phyloP scores from a whole-genome alignment of 2,329 filamentous ascomycete genomes.

The Clarireedia homoeocarpa region DNA sequence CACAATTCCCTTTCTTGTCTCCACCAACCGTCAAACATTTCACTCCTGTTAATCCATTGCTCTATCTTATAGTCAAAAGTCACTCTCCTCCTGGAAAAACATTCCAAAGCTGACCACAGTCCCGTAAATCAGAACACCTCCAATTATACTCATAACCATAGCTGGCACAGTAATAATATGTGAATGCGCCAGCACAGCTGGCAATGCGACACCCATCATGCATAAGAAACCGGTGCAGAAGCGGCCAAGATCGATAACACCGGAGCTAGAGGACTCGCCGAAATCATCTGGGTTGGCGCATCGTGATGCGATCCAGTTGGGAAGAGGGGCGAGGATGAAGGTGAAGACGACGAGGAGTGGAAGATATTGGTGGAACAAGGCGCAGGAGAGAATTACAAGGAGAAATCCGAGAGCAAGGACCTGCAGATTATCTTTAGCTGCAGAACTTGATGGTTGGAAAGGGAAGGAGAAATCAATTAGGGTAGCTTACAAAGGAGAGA shows the following conservation, averaged over 20 bases:
- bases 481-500: constrained; percentile 74
- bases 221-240: constrained; percentile 95
- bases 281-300: constrained; percentile 94
- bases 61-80: neutral
- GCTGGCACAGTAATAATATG: constrained; percentile 74
- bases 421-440: constrained; percentile 33
- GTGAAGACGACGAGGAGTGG: constrained; percentile 92
- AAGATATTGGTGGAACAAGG: constrained; percentile 90
- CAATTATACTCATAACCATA: constrained; percentile 91
- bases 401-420: constrained; percentile 97
- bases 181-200: constrained; percentile 80
- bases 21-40: neutral
- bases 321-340: constrained; percentile 86
- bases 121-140: constrained; percentile 89
- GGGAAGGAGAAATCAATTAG: neutral
- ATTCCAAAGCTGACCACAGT: constrained; percentile 97
- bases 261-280: constrained; percentile 63
- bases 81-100: constrained; percentile 89
- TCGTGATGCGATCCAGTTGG: constrained; percentile 91
- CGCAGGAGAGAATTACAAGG: constrained; percentile 95
- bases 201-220: constrained; percentile 92
- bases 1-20: neutral
- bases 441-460: neutral
- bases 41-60: neutral
- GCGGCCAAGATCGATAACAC: constrained; percentile 83